Evolutionary conservation across 202 grass and related monocot genomes (phyloP).

Genomic region (Elaeis oleifera): DNA sequence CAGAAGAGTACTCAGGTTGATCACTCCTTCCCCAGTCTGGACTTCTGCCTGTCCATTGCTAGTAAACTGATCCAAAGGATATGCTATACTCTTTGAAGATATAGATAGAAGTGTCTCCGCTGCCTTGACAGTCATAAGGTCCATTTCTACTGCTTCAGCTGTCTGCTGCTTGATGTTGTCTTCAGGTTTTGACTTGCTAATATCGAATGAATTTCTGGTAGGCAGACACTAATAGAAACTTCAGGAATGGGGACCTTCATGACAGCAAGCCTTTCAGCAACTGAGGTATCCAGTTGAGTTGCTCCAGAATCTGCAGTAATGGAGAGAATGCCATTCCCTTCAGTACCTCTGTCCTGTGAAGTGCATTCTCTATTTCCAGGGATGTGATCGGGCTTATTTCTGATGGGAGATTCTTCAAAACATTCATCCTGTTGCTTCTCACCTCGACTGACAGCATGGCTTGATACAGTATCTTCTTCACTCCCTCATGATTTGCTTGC

Average conservation of each 20-base stretch:
- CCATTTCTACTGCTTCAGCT: slow-evolving; percentile 22
- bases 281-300: too few species aligned
- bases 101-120: slow-evolving; percentile 69
- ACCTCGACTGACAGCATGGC: slow-evolving; percentile 22
- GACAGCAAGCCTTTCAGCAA: not conserved
- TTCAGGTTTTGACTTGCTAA: slow-evolving; percentile 3
- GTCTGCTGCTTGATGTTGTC: slow-evolving; percentile 13
- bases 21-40: slow-evolving; percentile 1
- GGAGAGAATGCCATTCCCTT: not conserved
- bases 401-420: slow-evolving; percentile 18
- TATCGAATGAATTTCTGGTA: slow-evolving; percentile 9
- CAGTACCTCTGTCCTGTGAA: not conserved
- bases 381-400: slow-evolving; percentile 18
- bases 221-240: slow-evolving; percentile 13
- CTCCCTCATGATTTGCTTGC: slow-evolving; percentile 3
- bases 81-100: slow-evolving; percentile 27
- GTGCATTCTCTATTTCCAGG: slow-evolving; percentile 13
- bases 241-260: slow-evolving; percentile 12
- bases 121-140: slow-evolving; percentile 26
- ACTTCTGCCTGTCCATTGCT: slow-evolving; percentile 8
- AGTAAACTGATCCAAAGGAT: slow-evolving; percentile 1
- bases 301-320: not conserved
- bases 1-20: slow-evolving; percentile 27
- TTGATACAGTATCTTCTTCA: slow-evolving; percentile 39
- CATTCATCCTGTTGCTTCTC: slow-evolving; percentile 12